A percentile compares a stretch with the other conserved stretches of the same genome.
Evolutionary conservation across 257 asterid species (phyloP).

Genomic region (Salvia hispanica): DNA sequence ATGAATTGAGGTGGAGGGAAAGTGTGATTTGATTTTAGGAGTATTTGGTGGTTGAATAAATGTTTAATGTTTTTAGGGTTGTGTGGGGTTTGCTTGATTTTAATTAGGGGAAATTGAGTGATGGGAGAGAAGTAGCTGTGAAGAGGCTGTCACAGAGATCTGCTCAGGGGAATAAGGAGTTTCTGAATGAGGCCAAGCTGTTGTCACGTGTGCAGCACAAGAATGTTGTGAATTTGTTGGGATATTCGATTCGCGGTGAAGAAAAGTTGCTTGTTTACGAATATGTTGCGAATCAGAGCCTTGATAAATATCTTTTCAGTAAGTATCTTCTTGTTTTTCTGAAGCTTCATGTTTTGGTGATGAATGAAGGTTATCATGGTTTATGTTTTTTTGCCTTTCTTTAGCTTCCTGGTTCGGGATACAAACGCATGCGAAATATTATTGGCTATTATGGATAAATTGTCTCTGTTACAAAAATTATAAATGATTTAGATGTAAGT

Average conservation of each 20-base stretch:
- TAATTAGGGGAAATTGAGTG: slow-evolving; percentile 70
- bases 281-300: slow-evolving; percentile 78
- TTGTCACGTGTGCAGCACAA: slow-evolving; percentile 86
- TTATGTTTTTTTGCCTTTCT: not conserved
- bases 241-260: slow-evolving; percentile 65
- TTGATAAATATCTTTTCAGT: slow-evolving; percentile 93
- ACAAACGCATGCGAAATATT: not conserved
- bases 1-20: slow-evolving; percentile 13
- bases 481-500: not conserved
- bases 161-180: slow-evolving; percentile 79
- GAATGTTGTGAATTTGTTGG: slow-evolving; percentile 90
- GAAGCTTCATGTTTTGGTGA: not conserved
- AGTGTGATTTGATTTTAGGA: not conserved
- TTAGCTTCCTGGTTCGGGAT: not conserved
- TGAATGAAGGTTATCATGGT: not conserved
- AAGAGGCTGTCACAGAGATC: slow-evolving; percentile 83
- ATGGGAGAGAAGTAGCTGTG: slow-evolving; percentile 86
- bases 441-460: not conserved
- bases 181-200: slow-evolving; percentile 81
- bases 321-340: slow-evolving; percentile 36
- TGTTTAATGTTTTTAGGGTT: slow-evolving; percentile 7
- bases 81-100: slow-evolving; percentile 1
- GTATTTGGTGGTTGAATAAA: slow-evolving; percentile 5
- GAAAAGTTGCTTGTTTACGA: slow-evolving; percentile 92
- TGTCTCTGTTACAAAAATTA: not conserved